Conservation (phyloP, 2,329 filamentous ascomycete genomes). For the Phaeophleospora eucalypticola region DNA sequence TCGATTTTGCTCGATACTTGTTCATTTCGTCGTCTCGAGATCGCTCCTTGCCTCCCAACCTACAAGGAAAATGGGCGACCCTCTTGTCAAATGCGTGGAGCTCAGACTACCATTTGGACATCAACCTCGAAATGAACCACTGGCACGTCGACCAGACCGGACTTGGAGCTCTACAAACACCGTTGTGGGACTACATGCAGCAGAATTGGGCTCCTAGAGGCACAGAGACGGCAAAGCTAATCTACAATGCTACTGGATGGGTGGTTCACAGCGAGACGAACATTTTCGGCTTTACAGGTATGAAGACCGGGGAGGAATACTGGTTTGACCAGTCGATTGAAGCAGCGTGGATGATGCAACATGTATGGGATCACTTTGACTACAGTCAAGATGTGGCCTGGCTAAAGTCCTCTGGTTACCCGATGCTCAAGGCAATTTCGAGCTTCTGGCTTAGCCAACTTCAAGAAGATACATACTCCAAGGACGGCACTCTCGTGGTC, state of each 20-base stretch:
- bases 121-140: conserved; percentile 61
- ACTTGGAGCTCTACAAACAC: conserved; percentile 42
- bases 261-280: conserved; percentile 57
- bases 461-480: too few relatives aligned
- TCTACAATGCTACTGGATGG: conserved; percentile 55
- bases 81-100: conserved; percentile 48
- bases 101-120: conserved; percentile 56
- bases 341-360: conserved; percentile 58
- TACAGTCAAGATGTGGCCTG: conserved; percentile 49
- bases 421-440: too few relatives aligned
- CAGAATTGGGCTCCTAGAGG: conserved; percentile 54
- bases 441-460: too few relatives aligned
- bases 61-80: too few relatives aligned
- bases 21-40: too few relatives aligned
- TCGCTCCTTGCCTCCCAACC: too few relatives aligned
- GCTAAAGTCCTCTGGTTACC: too few relatives aligned
- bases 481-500: too few relatives aligned
- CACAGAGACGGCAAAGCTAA: conserved; percentile 48
- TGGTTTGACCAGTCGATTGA: conserved; percentile 46
- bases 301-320: conserved; percentile 42
- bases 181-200: conserved; percentile 52
- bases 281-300: conserved; percentile 55
- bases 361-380: conserved; percentile 55
- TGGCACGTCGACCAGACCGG: conserved; percentile 55
- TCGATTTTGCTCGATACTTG: too few relatives aligned